Base-by-base conservation (phyloP, 2,329 filamentous ascomycete species). In the Hypoxylon sp. region DNA sequence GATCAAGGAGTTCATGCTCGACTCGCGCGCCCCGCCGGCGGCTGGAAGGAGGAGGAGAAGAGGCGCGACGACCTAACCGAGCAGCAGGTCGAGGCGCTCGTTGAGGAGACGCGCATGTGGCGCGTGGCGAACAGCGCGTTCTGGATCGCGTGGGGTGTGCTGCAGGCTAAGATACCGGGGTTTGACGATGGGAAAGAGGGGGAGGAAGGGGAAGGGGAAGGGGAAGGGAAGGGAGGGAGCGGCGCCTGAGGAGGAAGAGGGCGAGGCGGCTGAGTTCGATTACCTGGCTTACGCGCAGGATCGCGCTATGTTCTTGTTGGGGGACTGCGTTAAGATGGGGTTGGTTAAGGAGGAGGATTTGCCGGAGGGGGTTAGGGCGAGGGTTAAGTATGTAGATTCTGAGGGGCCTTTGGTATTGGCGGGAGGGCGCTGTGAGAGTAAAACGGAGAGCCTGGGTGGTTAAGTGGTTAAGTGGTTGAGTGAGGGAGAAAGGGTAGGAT, bases 81-180 rank as follows among this genome's bases (percentile, higher is more conserved):
- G 59, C 81, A 84, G 39, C 88, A 92, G 74, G 86, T 97, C 5
- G 84, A 88, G 53, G 87, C 89, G 57, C 84, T 99, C 29, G 83
- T 96, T 76, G 88, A 91, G 44, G 94, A 98, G 81, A 90, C 93
- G 2, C 85, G 90, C 14, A 84, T 97, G 50, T 99, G 96, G 96
- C 89, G 96, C 2, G 84, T 93, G 0, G 93, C 94, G 42, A 97
- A 96, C 81, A 94, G 91, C 37, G 94, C 93, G 1, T 89, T 92
- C 81, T 99, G 96, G 96, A 89, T 97, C 24, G 93, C 94, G 1
- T 99, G 96, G 96, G 96, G 96, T 24, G 93, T 98, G 69, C 92
- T 99, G 57, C 96, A 99, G 81, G 95, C 96, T 52, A 94, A 96
- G 78, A 86, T 97, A 1, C 90, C 93, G 0, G 93, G 90, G 0